These are phyloP conservation scores for Wickerhamiella domercqiae DNA, from an alignment of 805 yeast genomes.

Conservation along the genomic window DNA sequence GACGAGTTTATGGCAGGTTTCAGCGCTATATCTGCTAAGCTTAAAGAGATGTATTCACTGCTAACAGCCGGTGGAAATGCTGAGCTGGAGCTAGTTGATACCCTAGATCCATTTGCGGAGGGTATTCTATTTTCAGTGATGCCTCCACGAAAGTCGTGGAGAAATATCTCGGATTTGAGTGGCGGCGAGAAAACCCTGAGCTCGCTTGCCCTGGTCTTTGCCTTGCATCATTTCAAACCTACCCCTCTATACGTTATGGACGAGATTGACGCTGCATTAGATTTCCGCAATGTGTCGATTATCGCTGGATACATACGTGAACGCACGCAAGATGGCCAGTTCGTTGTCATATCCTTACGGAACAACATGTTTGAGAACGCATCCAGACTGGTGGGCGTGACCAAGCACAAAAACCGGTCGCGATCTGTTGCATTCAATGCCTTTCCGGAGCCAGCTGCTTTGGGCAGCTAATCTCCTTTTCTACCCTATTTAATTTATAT, in stretches of 20 bases:
- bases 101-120: slow-evolving; percentile 94
- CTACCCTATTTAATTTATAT: too few relatives aligned
- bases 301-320: slow-evolving; percentile 95
- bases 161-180: slow-evolving; percentile 80
- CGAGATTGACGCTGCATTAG: slow-evolving; percentile 97
- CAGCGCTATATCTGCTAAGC: slow-evolving; percentile 64
- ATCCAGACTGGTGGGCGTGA: slow-evolving; percentile 85
- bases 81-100: slow-evolving; percentile 85
- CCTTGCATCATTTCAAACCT: slow-evolving; percentile 88
- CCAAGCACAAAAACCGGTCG: slow-evolving; percentile 85
- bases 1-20: slow-evolving; percentile 93
- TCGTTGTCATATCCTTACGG: slow-evolving; percentile 84
- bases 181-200: slow-evolving; percentile 97
- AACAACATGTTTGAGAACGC: slow-evolving; percentile 98
- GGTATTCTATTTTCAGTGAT: slow-evolving; percentile 93
- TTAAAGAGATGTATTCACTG: slow-evolving; percentile 96
- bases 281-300: slow-evolving; percentile 90
- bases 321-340: slow-evolving; percentile 90
- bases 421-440: slow-evolving; percentile 45
- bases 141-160: slow-evolving; percentile 99
- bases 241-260: slow-evolving; percentile 98
- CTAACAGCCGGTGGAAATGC: slow-evolving; percentile 99
- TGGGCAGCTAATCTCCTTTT: too few relatives aligned
- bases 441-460: slow-evolving; percentile 25
- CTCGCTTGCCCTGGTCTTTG: slow-evolving; percentile 89